These are phyloP conservation scores for Fusarium pilosicola DNA, from an alignment of 2,329 filamentous ascomycete genomes.

Conservation along the genomic window DNA sequence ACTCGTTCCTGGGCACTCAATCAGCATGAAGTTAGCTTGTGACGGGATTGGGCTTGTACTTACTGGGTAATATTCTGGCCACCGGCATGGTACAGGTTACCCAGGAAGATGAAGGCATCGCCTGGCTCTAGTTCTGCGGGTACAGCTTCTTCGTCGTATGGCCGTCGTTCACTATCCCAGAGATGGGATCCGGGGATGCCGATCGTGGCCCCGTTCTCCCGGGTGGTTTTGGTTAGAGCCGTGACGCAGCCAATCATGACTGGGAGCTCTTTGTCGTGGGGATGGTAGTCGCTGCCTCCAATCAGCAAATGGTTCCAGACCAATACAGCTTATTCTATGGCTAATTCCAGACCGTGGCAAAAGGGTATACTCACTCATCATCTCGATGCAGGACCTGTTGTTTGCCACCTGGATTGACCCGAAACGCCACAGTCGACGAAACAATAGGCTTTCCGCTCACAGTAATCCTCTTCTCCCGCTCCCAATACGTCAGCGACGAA, in stretches of 20 bases:
- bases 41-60: background rate
- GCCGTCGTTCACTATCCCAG: slow-evolving; percentile 52
- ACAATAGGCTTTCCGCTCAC: slow-evolving; percentile 50
- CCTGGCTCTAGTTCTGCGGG: slow-evolving; percentile 53
- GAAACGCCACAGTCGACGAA: slow-evolving; percentile 50
- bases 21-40: background rate
- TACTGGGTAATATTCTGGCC: slow-evolving; percentile 50
- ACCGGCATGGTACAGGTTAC: slow-evolving; percentile 54
- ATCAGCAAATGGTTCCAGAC: background rate
- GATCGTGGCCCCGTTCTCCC: slow-evolving; percentile 54
- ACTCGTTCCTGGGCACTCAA: background rate
- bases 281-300: slow-evolving; percentile 6
- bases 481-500: slow-evolving; percentile 10
- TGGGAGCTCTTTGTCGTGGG: slow-evolving; percentile 4
- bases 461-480: background rate
- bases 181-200: slow-evolving; percentile 54
- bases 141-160: slow-evolving; percentile 51
- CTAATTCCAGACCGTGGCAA: background rate
- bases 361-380: slow-evolving; percentile 5
- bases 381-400: slow-evolving; percentile 52
- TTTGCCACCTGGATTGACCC: slow-evolving; percentile 52
- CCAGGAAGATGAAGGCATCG: slow-evolving; percentile 53
- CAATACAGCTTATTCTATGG: background rate
- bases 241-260: slow-evolving; percentile 30
- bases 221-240: slow-evolving; percentile 53